phyloP scores from a whole-genome alignment of 176 grass and related monocot genomes.

The Zoysia japonica region DNA sequence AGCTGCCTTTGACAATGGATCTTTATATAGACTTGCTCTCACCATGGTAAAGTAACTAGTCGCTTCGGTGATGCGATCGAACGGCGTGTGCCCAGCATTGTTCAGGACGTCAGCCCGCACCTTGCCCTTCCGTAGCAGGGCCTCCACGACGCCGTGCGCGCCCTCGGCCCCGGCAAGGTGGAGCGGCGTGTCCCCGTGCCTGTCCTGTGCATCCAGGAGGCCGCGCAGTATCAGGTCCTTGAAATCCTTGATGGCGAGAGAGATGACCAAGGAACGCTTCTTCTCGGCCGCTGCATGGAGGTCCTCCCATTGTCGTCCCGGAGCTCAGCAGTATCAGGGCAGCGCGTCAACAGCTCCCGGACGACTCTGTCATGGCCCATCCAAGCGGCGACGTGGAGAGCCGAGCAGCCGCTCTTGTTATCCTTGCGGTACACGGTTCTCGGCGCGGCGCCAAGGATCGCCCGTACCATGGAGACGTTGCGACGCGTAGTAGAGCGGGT shows the following conservation, averaged over 20 bases:
- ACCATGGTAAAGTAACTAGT: constrained; percentile 9
- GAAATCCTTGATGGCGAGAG: background rate
- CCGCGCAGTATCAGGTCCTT: background rate
- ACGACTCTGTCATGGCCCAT: constrained; percentile 18
- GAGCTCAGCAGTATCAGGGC: constrained; percentile 7
- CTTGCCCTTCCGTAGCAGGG: background rate
- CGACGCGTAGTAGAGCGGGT: constrained; percentile 23
- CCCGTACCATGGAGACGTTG: background rate
- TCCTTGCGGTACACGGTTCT: background rate
- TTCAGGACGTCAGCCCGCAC: background rate
- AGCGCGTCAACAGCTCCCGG: background rate
- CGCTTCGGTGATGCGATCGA: background rate
- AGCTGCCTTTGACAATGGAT: too few relatives aligned
- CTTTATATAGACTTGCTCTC: too few relatives aligned
- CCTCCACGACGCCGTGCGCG: background rate
- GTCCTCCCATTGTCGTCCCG: background rate
- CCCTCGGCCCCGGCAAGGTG: constrained; percentile 1
- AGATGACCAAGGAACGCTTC: background rate
- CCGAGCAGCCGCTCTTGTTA: background rate
- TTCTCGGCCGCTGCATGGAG: constrained; percentile 15
- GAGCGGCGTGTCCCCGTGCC: constrained; percentile 31
- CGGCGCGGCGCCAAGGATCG: background rate
- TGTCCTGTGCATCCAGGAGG: constrained; percentile 20
- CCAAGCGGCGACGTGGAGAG: constrained; percentile 22
- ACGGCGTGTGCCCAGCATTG: background rate